These are phyloP conservation scores for Botrytis paeoniae DNA, from an alignment of 2,329 filamentous ascomycete species.

Conservation along the genomic window DNA sequence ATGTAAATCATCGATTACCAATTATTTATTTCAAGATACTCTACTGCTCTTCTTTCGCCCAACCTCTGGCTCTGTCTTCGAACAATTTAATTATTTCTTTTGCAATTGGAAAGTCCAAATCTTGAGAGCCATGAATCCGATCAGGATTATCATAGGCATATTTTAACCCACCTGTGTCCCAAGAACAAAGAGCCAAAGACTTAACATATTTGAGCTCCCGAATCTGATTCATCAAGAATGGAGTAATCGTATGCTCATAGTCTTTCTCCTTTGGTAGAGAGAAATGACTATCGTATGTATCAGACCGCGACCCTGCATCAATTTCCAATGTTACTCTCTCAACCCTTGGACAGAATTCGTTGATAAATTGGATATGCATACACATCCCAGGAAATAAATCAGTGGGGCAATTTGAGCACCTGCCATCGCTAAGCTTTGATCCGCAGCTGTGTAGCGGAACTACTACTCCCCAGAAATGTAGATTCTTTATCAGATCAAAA, in stretches of 20 bases:
- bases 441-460: not conserved
- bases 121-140: not conserved
- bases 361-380: not conserved
- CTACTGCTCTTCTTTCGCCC: not conserved
- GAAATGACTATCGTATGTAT: not conserved
- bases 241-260: not conserved
- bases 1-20: not conserved
- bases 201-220: not conserved
- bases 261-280: not conserved
- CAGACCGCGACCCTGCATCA: not conserved
- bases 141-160: not conserved
- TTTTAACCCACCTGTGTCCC: not conserved
- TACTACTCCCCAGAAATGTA: not conserved
- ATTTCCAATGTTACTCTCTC: not conserved
- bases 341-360: not conserved
- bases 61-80: not conserved
- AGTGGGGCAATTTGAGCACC: not conserved
- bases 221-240: not conserved
- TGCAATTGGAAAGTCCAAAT: not conserved
- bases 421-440: not conserved
- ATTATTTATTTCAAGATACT: not conserved
- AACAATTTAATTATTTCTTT: not conserved
- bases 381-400: not conserved
- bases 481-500: slow-evolving; percentile 6
- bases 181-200: not conserved